Percentiles rank a stretch among this genome's conserved stretches.
Conservation (phyloP, 208 protist genomes). For the Leishmania major region DNA sequence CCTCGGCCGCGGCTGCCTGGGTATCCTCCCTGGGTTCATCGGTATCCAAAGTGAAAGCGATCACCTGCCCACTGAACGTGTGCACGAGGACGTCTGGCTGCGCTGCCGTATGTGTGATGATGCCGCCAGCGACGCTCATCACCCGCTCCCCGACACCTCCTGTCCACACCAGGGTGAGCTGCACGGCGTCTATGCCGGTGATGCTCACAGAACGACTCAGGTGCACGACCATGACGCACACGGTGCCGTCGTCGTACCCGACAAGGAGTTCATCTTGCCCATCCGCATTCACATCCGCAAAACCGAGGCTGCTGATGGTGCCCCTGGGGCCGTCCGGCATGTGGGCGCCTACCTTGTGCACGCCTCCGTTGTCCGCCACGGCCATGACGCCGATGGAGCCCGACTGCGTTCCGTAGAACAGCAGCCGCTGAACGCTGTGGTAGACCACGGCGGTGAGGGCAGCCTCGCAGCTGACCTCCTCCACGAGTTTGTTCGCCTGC, state of each 20-base stretch:
- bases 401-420: conserved; percentile 81
- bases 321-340: conserved; percentile 29
- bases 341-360: conserved; percentile 35
- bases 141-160: conserved; percentile 60
- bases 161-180: conserved; percentile 48
- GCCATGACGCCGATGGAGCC: conserved; percentile 73
- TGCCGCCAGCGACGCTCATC: conserved; percentile 62
- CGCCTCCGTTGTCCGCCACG: conserved; percentile 29
- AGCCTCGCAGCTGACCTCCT: conserved; percentile 76
- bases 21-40: conserved; percentile 22
- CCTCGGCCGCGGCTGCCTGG: conserved; percentile 26
- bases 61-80: conserved; percentile 74
- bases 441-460: conserved; percentile 59
- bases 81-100: conserved; percentile 75
- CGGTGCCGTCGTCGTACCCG: conserved; percentile 75
- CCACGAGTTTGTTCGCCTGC: conserved; percentile 50
- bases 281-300: conserved; percentile 71
- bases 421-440: conserved; percentile 24
- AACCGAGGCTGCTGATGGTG: conserved; percentile 51
- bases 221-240: conserved; percentile 61
- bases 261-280: conserved; percentile 70
- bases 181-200: conserved; percentile 10
- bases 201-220: conserved; percentile 1
- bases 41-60: conserved; percentile 62
- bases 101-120: conserved; percentile 43